Evolutionary conservation across 768 basidiomycete species (phyloP), one percentile per base, ranked within the genome.

Genomic region (Phylloporus sp.): DNA sequence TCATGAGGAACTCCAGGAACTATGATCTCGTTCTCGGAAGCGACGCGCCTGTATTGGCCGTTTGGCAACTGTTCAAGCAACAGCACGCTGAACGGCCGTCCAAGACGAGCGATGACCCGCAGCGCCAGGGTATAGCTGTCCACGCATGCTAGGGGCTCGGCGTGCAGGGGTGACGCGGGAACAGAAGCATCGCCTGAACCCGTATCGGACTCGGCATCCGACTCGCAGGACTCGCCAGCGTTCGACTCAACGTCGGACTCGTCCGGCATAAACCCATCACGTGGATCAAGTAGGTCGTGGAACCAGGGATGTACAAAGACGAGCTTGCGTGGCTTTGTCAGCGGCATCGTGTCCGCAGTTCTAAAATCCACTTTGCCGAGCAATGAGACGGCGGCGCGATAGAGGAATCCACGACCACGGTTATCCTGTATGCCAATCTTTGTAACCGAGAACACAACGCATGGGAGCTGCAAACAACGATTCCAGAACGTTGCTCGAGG

Each of bases 31-130:
- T 36, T n/a, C 7, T 46, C 34, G 6, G 44, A 21, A 21, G 49
- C 44, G 9, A 50, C 33, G 36, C 51, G 61, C 26, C 58, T 68
- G 67, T 50, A 29, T 8, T 32, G 20, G 3, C 21, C 17, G 21
- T 36, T 27, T 3, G 48, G 15, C 15, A 41, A 31, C 20, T 39
- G 11, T 26, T 37, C 36, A 2, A 53, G 48, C 31, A 53, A 31
- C n/a, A 53, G 23, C 24, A 40, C 44, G 3, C 18, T 41, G 24
- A 53, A 53, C 5, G 42, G 33, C 3, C 22, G 39, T 15, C 6
- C 33, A 8, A 53, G 38, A 24, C 18, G 40, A 14, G 22, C 52
- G 18, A 42, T 32, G 23, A 53, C 14, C 15, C 18, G 39, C 20
- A 46, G 10, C 3, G 44, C 48, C 13, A 4, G 48, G 20, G 28